Evolutionary conservation across 805 yeast genomes (phyloP), one percentile per base, ranked within the genome.

Genomic region (Candida vaughaniae): DNA sequence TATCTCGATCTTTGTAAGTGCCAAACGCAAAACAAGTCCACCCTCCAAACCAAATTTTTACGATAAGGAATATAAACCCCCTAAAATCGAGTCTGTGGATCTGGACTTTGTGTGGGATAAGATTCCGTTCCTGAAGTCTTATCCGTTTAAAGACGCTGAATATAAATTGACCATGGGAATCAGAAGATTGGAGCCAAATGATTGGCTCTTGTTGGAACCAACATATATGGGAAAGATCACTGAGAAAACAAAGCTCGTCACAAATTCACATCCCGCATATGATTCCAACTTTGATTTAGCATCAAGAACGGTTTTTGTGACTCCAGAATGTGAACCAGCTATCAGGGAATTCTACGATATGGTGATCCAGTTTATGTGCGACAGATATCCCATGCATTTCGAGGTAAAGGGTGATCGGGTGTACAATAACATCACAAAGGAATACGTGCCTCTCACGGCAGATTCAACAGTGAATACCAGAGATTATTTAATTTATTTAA

Each of bases 81-180:
- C 44, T 3, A 22, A 28, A 8, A 42, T 55, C 10, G 31, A 36
- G 4, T 46, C 64, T 2, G 57, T 60, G 1, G 39, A 31, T 2
- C 18, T 40, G 4, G 43, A 40, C 22, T 62, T 62, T 38, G 36
- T 45, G 11, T 62, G 67, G 67, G 51, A 60, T 17, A 38, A 45
- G 25, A 23, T 30, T 5, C 39, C 31, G 10, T 41, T 41, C 2
- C 27, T 56, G 25, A 60, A 54, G 34, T 58, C 64, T 7, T 59
- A 43, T 26, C 88, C 87, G 1, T 82, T 80, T 63, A 79, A 77
- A 51, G 68, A 75, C 31, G 82, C 77, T 11, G 73, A 64, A 31
- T 79, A 81, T 48, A 73, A 70, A 43, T 58, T 83, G 57, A 81
- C 82, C 3, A 75, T 84, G 82, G 84, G 82, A 1, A 67, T 82